Base-by-base conservation (phyloP, 1,284 basidiomycete genomes). In the Cryptococcus sp. region DNA sequence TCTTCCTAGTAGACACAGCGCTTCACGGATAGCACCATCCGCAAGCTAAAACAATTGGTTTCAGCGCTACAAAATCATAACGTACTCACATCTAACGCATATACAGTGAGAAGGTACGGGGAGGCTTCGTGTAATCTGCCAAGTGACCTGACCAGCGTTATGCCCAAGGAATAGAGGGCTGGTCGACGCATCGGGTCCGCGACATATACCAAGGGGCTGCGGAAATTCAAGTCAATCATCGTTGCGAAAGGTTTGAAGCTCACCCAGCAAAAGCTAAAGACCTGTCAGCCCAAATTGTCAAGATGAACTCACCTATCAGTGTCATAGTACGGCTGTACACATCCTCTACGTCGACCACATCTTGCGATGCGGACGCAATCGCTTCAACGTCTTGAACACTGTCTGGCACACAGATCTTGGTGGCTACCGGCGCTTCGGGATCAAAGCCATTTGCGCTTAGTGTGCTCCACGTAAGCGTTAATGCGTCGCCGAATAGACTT, bases 141-240 rank as follows among this genome's bases (percentile, higher is more conserved):
- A 5, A 61, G 17, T 2, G 53, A 49, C n/a, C 61, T 60, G 15
- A 56, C 58, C 1, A 72, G 47, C 3, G 70, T 65, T 7, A 68
- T 35, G 0, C 68, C 70, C 13, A 72, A 45, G 0, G 45, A 48
- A 56, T 69, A 72, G 17, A 68, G 38, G 17, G 47, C 49, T 6
- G 25, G 20, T 0, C 68, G 58, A 1, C 51, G 53, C 22, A 65
- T 48, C 16, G 39, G 65, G 25, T 61, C 50, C 1, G 64, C 60
- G 17, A 65, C 60, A 55, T 65, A 73, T 4, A 72, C 59, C 1
- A 67, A 66, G 1, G 72, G 60, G 1, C 65, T 56, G 27, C 31
- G 19, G 27, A 31, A 25, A n/a, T n/a, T n/a, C n/a, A n/a, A n/a
- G n/a, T 10, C 10, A n/a, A 20, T 52, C 11, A 45, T n/a, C n/a